These are phyloP conservation scores for Wickerhamomyces canadensis DNA, from an alignment of 805 yeast genomes.

Conservation along the genomic window DNA sequence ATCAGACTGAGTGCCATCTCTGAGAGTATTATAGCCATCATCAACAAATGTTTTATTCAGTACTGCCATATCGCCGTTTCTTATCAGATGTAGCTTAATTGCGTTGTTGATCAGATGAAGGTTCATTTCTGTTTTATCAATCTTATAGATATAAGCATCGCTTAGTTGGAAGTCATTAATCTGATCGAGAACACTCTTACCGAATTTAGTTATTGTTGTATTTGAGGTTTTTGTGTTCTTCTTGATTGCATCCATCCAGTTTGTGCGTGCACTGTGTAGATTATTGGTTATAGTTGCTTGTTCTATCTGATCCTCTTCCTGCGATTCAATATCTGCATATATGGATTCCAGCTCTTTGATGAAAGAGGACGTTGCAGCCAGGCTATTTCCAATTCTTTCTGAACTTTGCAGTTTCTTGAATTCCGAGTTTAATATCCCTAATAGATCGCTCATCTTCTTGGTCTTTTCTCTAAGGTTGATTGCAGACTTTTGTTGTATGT, in stretches of 20 bases:
- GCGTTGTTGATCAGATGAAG: constrained; percentile 32
- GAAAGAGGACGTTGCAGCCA: constrained; percentile 2
- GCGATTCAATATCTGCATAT: constrained; percentile 1
- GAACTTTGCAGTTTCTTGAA: background rate
- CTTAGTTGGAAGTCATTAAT: constrained; percentile 28
- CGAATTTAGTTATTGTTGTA: constrained; percentile 23
- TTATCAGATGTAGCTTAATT: constrained; percentile 38
- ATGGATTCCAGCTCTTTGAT: constrained; percentile 1
- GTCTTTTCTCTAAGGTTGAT: background rate
- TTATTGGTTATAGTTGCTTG: background rate
- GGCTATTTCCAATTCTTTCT: background rate
- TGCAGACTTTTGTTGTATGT: background rate
- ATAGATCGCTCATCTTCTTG: background rate
- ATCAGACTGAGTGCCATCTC: too few species aligned
- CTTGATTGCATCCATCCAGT: constrained; percentile 26
- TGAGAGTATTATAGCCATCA: constrained; percentile 22
- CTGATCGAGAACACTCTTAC: constrained; percentile 23
- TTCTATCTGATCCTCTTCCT: background rate
- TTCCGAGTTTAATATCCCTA: constrained; percentile 1
- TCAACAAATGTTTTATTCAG: constrained; percentile 25
- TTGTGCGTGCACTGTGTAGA: constrained; percentile 4
- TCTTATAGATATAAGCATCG: constrained; percentile 28
- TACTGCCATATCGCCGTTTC: constrained; percentile 40
- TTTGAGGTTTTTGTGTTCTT: constrained; percentile 24
- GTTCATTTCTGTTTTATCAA: constrained; percentile 19